phyloP scores from a whole-genome alignment of 345 rosid species.

The Salix dunnii region DNA sequence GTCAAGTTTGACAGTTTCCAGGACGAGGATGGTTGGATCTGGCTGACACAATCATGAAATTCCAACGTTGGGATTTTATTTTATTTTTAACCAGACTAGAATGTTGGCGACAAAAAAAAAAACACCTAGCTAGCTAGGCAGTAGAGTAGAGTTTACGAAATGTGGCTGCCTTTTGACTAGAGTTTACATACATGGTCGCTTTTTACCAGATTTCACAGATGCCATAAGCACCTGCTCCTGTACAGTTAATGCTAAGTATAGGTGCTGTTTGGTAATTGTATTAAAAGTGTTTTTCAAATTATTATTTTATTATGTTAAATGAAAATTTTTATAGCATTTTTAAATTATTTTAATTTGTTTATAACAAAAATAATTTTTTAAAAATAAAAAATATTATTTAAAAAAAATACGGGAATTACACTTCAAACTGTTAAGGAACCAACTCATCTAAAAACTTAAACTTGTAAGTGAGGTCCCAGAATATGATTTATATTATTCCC shows the following conservation, averaged over 20 bases:
- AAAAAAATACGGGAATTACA: too few relatives aligned
- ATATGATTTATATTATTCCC: too few relatives aligned
- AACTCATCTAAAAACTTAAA: too few relatives aligned
- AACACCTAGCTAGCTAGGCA: neutral
- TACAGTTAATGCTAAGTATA: neutral
- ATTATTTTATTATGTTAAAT: too few relatives aligned
- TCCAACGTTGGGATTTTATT: neutral
- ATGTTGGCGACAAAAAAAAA: neutral
- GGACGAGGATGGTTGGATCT: slow-evolving; percentile 4
- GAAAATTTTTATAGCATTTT: too few relatives aligned
- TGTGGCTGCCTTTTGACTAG: neutral
- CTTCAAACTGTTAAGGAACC: too few relatives aligned
- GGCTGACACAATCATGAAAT: slow-evolving; percentile 22
- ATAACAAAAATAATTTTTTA: too few relatives aligned
- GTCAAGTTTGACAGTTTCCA: neutral
- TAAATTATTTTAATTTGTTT: too few relatives aligned
- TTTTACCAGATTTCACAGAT: neutral
- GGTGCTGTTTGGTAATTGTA: too few relatives aligned
- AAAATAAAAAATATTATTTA: too few relatives aligned
- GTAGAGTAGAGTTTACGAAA: neutral
- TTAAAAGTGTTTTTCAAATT: too few relatives aligned
- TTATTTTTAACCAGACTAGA: neutral
- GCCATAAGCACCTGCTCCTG: neutral
- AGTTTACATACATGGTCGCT: neutral
- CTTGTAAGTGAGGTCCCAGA: too few relatives aligned